Evolutionary conservation across 2,329 filamentous ascomycete genomes (phyloP).

Genomic region (Talaromyces sp.): DNA sequence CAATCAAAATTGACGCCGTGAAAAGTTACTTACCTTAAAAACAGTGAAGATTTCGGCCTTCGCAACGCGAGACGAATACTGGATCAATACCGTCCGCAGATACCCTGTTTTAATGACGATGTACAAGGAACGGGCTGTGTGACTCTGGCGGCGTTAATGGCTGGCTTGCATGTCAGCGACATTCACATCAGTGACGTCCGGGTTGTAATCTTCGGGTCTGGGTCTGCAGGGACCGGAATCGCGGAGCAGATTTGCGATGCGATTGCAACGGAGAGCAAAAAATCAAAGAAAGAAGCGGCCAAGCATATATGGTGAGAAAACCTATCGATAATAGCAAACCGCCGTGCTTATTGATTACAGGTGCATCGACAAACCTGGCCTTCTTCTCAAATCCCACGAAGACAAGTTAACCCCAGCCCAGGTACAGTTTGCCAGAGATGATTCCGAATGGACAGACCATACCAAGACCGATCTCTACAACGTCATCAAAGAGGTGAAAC

Average conservation of each 20-base stretch:
- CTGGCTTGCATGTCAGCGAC: slow-evolving; percentile 64
- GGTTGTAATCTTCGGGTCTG: slow-evolving; percentile 72
- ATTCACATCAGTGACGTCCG: slow-evolving; percentile 62
- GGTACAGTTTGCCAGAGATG: slow-evolving; percentile 58
- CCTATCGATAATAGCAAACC: no score
- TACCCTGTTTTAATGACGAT: slow-evolving; percentile 87
- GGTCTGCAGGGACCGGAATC: slow-evolving; percentile 77
- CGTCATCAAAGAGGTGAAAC: slow-evolving; percentile 65
- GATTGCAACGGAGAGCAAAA: slow-evolving; percentile 62
- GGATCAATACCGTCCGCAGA: slow-evolving; percentile 65
- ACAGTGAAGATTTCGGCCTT: slow-evolving; percentile 71
- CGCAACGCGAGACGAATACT: slow-evolving; percentile 69
- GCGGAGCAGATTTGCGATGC: slow-evolving; percentile 79
- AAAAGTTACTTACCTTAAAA: neutral
- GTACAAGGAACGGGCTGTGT: slow-evolving; percentile 86
- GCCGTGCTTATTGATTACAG: slow-evolving; percentile 33
- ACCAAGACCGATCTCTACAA: slow-evolving; percentile 55
- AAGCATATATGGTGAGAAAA: slow-evolving; percentile 60
- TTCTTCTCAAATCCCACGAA: slow-evolving; percentile 60
- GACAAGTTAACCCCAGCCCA: slow-evolving; percentile 63
- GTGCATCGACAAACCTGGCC: slow-evolving; percentile 75
- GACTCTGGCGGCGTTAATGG: slow-evolving; percentile 74
- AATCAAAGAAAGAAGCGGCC: slow-evolving; percentile 66
- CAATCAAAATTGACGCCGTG: neutral
- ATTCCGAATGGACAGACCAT: slow-evolving; percentile 56